phyloP scores from a whole-genome alignment of 805 yeast species.

The Phaffomyces thermotolerans region DNA sequence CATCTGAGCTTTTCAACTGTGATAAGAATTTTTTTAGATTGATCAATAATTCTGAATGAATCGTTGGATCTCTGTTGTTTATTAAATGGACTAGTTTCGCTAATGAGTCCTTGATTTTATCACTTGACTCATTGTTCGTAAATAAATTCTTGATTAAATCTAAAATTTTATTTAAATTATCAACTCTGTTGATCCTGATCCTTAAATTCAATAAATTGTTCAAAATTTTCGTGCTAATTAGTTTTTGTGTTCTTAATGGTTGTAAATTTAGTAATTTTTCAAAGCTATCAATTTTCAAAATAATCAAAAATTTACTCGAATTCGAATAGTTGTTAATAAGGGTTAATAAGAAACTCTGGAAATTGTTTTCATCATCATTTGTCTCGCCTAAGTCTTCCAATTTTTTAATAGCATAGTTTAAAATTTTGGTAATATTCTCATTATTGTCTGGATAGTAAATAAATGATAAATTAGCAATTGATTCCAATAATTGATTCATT shows the following conservation, averaged over 20 bases:
- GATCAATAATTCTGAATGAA: conserved; percentile 38
- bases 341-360: conserved; percentile 39
- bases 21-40: conserved; percentile 41
- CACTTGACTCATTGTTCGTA: conserved; percentile 25
- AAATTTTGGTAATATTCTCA: conserved; percentile 54
- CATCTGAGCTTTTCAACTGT: conserved; percentile 36
- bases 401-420: conserved; percentile 41
- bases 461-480: conserved; percentile 57
- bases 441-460: conserved; percentile 58
- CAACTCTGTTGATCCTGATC: conserved; percentile 31
- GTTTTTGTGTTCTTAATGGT: conserved; percentile 42
- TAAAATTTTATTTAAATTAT: conserved; percentile 52
- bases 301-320: conserved; percentile 21
- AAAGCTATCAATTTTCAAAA: conserved; percentile 41
- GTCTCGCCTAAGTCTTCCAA: conserved; percentile 29
- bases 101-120: conserved; percentile 50
- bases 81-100: conserved; percentile 66
- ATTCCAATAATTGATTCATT: conserved; percentile 53
- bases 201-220: conserved; percentile 42
- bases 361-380: conserved; percentile 20
- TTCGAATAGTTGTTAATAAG: conserved; percentile 37
- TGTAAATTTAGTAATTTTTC: conserved; percentile 48
- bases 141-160: conserved; percentile 37
- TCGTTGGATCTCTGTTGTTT: conserved; percentile 38
- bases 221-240: conserved; percentile 55